Evolutionary conservation across 2,329 filamentous ascomycete genomes (phyloP).

Genomic region (Cytospora piceicola): DNA sequence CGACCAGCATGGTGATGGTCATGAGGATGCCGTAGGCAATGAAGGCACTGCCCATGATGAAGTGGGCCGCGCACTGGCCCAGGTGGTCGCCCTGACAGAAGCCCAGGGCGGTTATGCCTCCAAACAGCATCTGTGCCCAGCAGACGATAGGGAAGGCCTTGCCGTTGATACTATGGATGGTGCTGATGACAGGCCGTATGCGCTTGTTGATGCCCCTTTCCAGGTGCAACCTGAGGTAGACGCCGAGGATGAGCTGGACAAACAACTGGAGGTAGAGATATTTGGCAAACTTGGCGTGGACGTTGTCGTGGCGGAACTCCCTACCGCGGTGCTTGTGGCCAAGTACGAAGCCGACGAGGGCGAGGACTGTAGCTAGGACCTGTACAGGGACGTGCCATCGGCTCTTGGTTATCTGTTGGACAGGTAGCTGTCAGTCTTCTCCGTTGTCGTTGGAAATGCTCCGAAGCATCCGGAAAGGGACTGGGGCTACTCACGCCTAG

Average conservation of each 20-base stretch:
- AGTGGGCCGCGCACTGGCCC: slow-evolving; percentile 92
- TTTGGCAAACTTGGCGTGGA: slow-evolving; percentile 80
- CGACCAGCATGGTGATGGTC: slow-evolving; percentile 83
- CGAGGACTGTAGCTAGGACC: slow-evolving; percentile 72
- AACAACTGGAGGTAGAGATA: slow-evolving; percentile 79
- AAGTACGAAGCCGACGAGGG: slow-evolving; percentile 84
- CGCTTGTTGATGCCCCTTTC: slow-evolving; percentile 80
- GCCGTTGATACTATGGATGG: slow-evolving; percentile 78
- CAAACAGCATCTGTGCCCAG: slow-evolving; percentile 96
- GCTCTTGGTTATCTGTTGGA: slow-evolving; percentile 75
- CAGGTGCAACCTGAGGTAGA: slow-evolving; percentile 88
- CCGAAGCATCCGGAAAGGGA: not conserved
- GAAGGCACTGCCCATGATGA: slow-evolving; percentile 98
- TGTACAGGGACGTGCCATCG: slow-evolving; percentile 95
- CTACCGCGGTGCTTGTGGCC: slow-evolving; percentile 90
- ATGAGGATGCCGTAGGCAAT: slow-evolving; percentile 91
- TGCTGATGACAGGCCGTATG: slow-evolving; percentile 73
- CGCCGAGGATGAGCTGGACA: slow-evolving; percentile 76
- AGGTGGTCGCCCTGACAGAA: slow-evolving; percentile 92
- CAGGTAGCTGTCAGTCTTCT: slow-evolving; percentile 2
- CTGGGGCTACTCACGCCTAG: slow-evolving; percentile 68
- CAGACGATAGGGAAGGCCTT: slow-evolving; percentile 84
- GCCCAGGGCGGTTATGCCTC: slow-evolving; percentile 87
- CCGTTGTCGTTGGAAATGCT: not conserved
- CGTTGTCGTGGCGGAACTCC: slow-evolving; percentile 75